phyloP scores from a whole-genome alignment of 768 basidiomycete species.

The Leccinum imitatum region DNA sequence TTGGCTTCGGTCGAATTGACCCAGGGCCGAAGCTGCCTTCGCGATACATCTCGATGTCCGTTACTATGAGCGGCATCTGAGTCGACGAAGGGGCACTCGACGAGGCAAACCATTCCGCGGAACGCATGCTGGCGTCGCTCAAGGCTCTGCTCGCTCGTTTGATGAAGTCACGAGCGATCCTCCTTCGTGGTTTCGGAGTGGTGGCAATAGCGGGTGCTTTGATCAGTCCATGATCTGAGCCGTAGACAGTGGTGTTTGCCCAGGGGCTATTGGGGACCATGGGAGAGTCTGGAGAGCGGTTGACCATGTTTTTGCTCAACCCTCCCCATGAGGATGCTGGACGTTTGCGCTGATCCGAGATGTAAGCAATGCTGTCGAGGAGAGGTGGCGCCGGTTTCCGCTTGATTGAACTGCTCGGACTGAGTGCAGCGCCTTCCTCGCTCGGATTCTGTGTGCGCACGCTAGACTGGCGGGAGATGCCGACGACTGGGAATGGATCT shows the following conservation, averaged over 20 bases:
- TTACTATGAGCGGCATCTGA: slow-evolving; percentile 14
- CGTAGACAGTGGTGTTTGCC: slow-evolving; percentile 2
- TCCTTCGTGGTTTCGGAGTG: slow-evolving; percentile 15
- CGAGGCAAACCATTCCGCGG: slow-evolving; percentile 33
- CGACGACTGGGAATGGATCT: slow-evolving; percentile 23
- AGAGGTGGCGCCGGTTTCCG: slow-evolving; percentile 32
- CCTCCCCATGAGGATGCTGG: slow-evolving; percentile 26
- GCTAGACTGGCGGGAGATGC: slow-evolving; percentile 27
- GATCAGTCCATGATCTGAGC: not conserved
- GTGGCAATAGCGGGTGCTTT: slow-evolving; percentile 9
- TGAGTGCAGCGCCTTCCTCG: slow-evolving; percentile 17
- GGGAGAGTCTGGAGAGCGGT: slow-evolving; percentile 4
- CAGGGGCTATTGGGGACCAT: slow-evolving; percentile 9
- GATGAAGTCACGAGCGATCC: slow-evolving; percentile 16
- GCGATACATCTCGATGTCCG: slow-evolving; percentile 30
- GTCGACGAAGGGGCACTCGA: slow-evolving; percentile 15
- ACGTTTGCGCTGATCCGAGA: slow-evolving; percentile 8
- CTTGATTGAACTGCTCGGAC: slow-evolving; percentile 27
- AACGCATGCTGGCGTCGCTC: slow-evolving; percentile 31
- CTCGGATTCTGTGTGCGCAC: slow-evolving; percentile 9
- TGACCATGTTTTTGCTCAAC: slow-evolving; percentile 9
- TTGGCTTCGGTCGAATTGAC: not conserved
- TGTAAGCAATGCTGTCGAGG: slow-evolving; percentile 16
- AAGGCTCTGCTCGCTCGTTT: slow-evolving; percentile 21
- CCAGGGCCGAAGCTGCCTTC: slow-evolving; percentile 12